Percentiles rank a stretch among this genome's conserved stretches.
These are phyloP conservation scores for Epicoccum nigrum DNA, from an alignment of 2,329 filamentous ascomycete genomes.

Conservation along the genomic window DNA sequence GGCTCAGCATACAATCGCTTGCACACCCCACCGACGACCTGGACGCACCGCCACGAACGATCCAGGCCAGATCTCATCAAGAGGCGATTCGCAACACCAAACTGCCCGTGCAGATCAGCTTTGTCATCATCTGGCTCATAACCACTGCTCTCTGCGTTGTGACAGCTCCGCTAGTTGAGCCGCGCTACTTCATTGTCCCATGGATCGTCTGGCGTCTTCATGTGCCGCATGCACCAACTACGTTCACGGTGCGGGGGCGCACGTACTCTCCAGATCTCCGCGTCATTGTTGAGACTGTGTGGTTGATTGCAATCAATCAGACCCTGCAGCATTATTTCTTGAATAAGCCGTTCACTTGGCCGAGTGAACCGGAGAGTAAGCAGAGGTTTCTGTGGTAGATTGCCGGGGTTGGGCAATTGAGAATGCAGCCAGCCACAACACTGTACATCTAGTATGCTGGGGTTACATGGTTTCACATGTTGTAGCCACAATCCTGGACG, in stretches of 20 bases:
- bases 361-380: constrained; percentile 61
- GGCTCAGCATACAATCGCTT: constrained; percentile 70
- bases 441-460: too few species aligned
- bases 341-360: constrained; percentile 71
- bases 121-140: constrained; percentile 67
- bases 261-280: constrained; percentile 45
- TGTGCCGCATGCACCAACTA: constrained; percentile 59
- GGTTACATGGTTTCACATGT: too few species aligned
- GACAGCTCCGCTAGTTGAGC: constrained; percentile 91
- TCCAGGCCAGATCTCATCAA: constrained; percentile 9
- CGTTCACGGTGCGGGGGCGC: constrained; percentile 13
- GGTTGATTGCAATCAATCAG: constrained; percentile 70
- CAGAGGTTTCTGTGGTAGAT: constrained; percentile 78
- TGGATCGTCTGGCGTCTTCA: constrained; percentile 93
- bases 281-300: constrained; percentile 68
- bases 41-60: neutral
- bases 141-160: constrained; percentile 79
- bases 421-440: too few species aligned
- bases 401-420: too few species aligned
- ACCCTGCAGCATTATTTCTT: constrained; percentile 76
- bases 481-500: too few species aligned
- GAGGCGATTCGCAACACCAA: constrained; percentile 3
- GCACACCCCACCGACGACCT: constrained; percentile 37
- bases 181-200: constrained; percentile 92
- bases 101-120: constrained; percentile 44